A percentile compares a stretch with the other conserved stretches of the same genome.
Conservation (phyloP, 2,329 filamentous ascomycete genomes). For the Penicillium sp. region DNA sequence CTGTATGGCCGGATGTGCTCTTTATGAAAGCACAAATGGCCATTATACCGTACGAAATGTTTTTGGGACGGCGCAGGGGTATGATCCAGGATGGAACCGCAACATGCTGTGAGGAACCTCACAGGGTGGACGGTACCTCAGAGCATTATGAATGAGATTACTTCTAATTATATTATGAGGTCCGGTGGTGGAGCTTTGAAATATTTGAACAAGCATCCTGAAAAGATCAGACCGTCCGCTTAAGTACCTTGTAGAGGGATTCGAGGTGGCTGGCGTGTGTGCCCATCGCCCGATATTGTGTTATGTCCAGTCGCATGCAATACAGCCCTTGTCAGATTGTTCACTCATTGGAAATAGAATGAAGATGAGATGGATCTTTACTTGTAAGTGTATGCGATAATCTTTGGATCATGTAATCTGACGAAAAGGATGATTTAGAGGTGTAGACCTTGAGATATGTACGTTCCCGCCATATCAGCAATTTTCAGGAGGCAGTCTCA, state of each 20-base stretch:
- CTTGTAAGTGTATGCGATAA: too few species aligned
- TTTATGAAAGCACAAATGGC: slow-evolving; percentile 6
- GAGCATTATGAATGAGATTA: neutral
- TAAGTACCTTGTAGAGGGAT: too few species aligned
- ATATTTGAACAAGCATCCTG: too few species aligned
- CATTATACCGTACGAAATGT: slow-evolving; percentile 12
- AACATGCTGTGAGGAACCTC: neutral
- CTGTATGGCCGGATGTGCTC: slow-evolving; percentile 8
- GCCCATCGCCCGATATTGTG: too few species aligned
- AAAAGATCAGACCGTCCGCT: too few species aligned
- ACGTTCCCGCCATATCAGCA: neutral
- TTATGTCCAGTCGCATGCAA: too few species aligned
- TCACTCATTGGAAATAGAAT: too few species aligned
- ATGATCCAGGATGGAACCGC: slow-evolving; percentile 10
- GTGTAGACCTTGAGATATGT: neutral
- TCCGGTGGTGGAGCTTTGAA: too few species aligned
- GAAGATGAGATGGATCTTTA: too few species aligned
- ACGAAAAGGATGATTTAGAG: neutral
- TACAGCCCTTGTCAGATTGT: neutral
- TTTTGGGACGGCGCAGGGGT: slow-evolving; percentile 12
- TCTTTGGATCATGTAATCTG: neutral
- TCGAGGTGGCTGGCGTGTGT: too few species aligned
- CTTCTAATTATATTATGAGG: neutral
- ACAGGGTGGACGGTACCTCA: neutral
- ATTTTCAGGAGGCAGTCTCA: too few species aligned